Percentiles rank a stretch among this genome's conserved stretches.
phyloP scores from a whole-genome alignment of 1,284 basidiomycete genomes.

The Golubevia pallescens region DNA sequence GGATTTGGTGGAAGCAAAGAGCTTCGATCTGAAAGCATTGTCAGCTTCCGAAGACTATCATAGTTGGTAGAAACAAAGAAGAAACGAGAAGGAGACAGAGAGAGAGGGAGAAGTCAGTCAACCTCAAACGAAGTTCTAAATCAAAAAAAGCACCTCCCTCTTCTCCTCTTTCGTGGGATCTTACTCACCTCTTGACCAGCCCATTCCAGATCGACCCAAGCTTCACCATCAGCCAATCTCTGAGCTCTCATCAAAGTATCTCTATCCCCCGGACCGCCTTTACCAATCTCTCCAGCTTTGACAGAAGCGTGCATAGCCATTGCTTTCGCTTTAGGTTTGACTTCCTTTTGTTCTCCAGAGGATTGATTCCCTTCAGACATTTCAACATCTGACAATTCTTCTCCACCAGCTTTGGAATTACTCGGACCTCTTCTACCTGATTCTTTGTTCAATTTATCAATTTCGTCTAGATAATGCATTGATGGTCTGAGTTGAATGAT shows the following conservation, averaged over 20 bases:
- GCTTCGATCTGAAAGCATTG: conserved; percentile 31
- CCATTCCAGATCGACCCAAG: conserved; percentile 61
- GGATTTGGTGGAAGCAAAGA: conserved; percentile 36
- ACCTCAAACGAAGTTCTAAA: too few relatives aligned
- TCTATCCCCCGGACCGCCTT: conserved; percentile 9
- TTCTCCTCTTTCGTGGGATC: background rate
- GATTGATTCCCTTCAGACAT: too few relatives aligned
- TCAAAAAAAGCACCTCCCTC: too few relatives aligned
- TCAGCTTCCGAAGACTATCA: conserved; percentile 18
- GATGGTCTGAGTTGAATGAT: conserved; percentile 56
- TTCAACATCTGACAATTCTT: background rate
- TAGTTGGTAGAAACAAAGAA: background rate
- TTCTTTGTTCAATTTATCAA: background rate
- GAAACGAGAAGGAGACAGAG: too few relatives aligned
- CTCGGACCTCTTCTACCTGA: background rate
- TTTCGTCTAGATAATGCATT: conserved; percentile 56
- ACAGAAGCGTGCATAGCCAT: too few relatives aligned
- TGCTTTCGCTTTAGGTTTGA: too few relatives aligned
- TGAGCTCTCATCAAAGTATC: conserved; percentile 42
- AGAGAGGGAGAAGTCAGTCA: too few relatives aligned
- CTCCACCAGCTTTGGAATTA: background rate
- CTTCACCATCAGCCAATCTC: conserved; percentile 54
- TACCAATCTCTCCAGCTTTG: background rate
- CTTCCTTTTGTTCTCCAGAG: too few relatives aligned
- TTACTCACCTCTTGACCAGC: conserved; percentile 23